phyloP scores from a whole-genome alignment of 176 grass and related monocot genomes.

The Miscanthus lutarioriparius region DNA sequence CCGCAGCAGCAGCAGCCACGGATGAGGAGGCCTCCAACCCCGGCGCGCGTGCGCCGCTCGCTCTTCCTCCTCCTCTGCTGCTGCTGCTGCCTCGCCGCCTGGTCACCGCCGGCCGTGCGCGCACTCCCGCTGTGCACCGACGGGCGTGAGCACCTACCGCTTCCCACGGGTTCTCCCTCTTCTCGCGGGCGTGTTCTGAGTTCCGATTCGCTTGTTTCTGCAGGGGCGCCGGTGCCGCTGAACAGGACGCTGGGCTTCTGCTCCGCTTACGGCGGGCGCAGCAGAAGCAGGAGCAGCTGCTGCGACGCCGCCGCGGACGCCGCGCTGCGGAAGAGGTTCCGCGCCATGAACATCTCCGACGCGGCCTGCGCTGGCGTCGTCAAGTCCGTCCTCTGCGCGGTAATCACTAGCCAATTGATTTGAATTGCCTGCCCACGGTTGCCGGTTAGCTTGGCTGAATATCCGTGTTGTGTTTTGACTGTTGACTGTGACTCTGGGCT shows the following conservation, averaged over 20 bases:
- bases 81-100: conserved; percentile 28
- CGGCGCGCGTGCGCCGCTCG: background rate
- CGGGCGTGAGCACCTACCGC: conserved; percentile 41
- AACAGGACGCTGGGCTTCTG: conserved; percentile 64
- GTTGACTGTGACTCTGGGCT: background rate
- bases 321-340: conserved; percentile 52
- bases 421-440: background rate
- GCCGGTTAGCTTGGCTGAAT: background rate
- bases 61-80: conserved; percentile 1
- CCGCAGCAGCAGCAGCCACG: background rate
- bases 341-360: conserved; percentile 67
- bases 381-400: conserved; percentile 79
- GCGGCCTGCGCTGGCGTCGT: conserved; percentile 58
- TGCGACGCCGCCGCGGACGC: conserved; percentile 57
- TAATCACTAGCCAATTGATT: conserved; percentile 8
- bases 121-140: conserved; percentile 65
- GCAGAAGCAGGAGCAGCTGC: conserved; percentile 47
- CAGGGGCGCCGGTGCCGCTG: conserved; percentile 55
- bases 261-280: conserved; percentile 20
- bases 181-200: background rate
- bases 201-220: background rate
- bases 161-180: background rate
- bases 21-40: background rate
- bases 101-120: conserved; percentile 26
- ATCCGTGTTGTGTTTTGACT: too few relatives aligned